Percentiles rank a stretch among this genome's conserved stretches.
phyloP scores from a whole-genome alignment of 495 filamentous ascomycete species.

The Chaetomidium leptoderma region DNA sequence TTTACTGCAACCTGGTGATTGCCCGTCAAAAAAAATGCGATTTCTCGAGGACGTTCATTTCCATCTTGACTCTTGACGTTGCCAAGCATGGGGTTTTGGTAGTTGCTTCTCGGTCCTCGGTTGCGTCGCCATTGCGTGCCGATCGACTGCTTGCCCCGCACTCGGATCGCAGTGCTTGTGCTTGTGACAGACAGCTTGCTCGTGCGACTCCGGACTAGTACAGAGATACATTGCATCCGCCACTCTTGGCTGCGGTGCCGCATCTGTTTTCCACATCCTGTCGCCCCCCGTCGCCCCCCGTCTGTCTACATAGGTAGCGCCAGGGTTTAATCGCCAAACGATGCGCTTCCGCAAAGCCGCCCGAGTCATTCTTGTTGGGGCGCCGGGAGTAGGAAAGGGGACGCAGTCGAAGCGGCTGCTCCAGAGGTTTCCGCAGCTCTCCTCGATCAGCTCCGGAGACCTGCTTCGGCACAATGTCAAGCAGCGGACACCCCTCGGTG shows the following conservation, averaged over 20 bases:
- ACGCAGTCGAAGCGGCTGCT: slow-evolving; percentile 89
- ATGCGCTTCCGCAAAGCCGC: slow-evolving; percentile 75
- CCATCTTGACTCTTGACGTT: background rate
- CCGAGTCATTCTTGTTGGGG: slow-evolving; percentile 89
- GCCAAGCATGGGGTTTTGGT: slow-evolving; percentile 9
- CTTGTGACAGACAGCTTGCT: background rate
- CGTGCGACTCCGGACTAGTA: background rate
- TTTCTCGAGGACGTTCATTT: background rate
- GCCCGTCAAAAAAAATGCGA: background rate
- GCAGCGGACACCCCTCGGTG: slow-evolving; percentile 79
- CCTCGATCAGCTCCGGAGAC: slow-evolving; percentile 90
- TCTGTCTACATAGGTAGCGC: background rate
- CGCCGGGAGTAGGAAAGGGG: slow-evolving; percentile 90
- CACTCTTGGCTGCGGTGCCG: background rate
- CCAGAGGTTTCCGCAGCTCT: slow-evolving; percentile 78
- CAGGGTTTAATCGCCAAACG: slow-evolving; percentile 1
- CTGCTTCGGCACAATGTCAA: slow-evolving; percentile 89
- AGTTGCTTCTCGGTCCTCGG: slow-evolving; percentile 21
- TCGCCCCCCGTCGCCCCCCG: background rate
- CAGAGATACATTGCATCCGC: background rate
- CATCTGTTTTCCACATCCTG: background rate
- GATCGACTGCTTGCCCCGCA: slow-evolving; percentile 23
- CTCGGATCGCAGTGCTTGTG: slow-evolving; percentile 8
- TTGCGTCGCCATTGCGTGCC: slow-evolving; percentile 19
- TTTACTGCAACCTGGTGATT: background rate